Conservation (phyloP, 768 basidiomycete species). For the Cyclocybe aegerita region DNA sequence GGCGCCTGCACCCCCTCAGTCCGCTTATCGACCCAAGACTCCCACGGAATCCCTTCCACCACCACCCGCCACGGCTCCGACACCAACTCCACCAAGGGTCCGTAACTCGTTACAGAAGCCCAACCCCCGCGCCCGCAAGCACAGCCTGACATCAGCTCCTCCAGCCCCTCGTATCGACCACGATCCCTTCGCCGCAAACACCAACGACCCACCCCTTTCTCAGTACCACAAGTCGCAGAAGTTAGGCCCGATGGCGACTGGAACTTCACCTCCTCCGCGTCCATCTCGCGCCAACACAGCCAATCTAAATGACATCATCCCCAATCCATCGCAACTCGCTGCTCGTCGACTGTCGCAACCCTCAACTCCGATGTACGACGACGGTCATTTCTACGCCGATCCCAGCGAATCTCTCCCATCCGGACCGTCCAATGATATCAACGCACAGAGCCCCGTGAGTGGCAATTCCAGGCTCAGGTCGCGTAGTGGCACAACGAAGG, state of each 20-base stretch:
- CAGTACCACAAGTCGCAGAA: slow-evolving; percentile 26
- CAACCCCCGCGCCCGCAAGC: slow-evolving; percentile 52
- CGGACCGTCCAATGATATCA: slow-evolving; percentile 28
- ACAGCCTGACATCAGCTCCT: slow-evolving; percentile 41
- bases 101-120: slow-evolving; percentile 67
- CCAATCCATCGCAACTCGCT: slow-evolving; percentile 37
- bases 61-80: slow-evolving; percentile 22
- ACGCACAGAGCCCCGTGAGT: slow-evolving; percentile 19
- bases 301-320: slow-evolving; percentile 73
- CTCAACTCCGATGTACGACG: slow-evolving; percentile 28
- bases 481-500: slow-evolving; percentile 50
- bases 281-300: slow-evolving; percentile 86
- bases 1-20: slow-evolving; percentile 36
- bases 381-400: slow-evolving; percentile 45
- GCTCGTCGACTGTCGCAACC: slow-evolving; percentile 56
- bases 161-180: slow-evolving; percentile 41
- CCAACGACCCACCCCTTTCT: slow-evolving; percentile 29
- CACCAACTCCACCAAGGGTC: slow-evolving; percentile 30
- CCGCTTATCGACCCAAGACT: slow-evolving; percentile 44
- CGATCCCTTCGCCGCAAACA: slow-evolving; percentile 58
- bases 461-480: slow-evolving; percentile 31
- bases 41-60: slow-evolving; percentile 42
- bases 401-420: slow-evolving; percentile 41
- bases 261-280: slow-evolving; percentile 64
- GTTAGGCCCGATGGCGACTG: slow-evolving; percentile 34